These are phyloP conservation scores for Boletus smithii DNA, from an alignment of 1,284 basidiomycete genomes.

Conservation along the genomic window DNA sequence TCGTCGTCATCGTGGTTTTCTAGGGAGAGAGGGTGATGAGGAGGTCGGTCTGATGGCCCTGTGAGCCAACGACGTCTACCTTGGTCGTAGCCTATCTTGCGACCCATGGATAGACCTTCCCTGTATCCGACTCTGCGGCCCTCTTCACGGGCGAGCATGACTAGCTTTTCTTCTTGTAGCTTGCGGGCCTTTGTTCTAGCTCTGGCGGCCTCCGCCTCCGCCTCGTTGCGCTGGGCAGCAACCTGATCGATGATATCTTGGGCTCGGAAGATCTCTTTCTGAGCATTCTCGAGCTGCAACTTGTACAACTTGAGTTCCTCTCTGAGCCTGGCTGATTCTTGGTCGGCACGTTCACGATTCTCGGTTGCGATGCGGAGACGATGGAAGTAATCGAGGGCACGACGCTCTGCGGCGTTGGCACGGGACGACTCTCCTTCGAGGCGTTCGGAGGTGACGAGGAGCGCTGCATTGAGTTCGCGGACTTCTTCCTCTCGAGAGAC, in stretches of 20 bases:
- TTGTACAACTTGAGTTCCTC: slow-evolving; percentile 47
- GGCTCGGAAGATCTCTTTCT: slow-evolving; percentile 45
- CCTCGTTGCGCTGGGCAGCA: slow-evolving; percentile 39
- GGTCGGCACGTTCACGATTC: slow-evolving; percentile 40
- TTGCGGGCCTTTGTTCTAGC: slow-evolving; percentile 42
- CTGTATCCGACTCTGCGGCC: slow-evolving; percentile 41
- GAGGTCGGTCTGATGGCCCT: slow-evolving; percentile 11
- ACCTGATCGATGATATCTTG: slow-evolving; percentile 45
- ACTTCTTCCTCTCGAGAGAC: slow-evolving; percentile 41
- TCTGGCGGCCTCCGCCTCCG: slow-evolving; percentile 45
- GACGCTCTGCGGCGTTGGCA: slow-evolving; percentile 45
- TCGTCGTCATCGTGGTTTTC: slow-evolving; percentile 19
- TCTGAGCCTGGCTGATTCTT: slow-evolving; percentile 38
- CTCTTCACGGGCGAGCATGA: slow-evolving; percentile 43
- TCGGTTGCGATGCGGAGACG: slow-evolving; percentile 41
- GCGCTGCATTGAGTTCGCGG: slow-evolving; percentile 38
- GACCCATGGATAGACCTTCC: slow-evolving; percentile 40
- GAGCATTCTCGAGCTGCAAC: slow-evolving; percentile 46
- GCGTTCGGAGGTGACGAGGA: slow-evolving; percentile 39
- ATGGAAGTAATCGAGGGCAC: slow-evolving; percentile 43
- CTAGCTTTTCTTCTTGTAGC: slow-evolving; percentile 41
- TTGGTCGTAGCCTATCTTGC: slow-evolving; percentile 34
- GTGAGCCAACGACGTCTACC: slow-evolving; percentile 20
- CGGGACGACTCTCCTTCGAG: slow-evolving; percentile 44
- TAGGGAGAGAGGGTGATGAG: slow-evolving; percentile 12